Base-by-base conservation (phyloP, 176 grass and related monocot species). In the Paspalum notatum region DNA sequence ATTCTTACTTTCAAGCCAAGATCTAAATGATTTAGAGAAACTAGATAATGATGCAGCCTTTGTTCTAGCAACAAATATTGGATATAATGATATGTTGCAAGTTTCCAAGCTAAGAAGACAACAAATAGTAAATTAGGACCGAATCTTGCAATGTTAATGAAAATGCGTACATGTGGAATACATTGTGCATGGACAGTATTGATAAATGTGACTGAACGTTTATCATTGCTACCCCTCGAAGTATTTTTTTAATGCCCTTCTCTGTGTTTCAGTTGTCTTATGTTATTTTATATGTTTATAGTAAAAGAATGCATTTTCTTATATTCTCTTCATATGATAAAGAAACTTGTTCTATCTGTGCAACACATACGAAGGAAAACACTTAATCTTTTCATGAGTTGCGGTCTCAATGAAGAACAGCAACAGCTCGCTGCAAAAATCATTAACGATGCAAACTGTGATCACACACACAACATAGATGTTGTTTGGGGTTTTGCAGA, bases 41-140 rank as follows among this genome's bases (percentile, higher is more conserved):
- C 11, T 46, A 4, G 47, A 7, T 8, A 21, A 69, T 24, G n/a
- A 48, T 15, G 47, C 12, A 15, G 43, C 26, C 1, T 21, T 44
- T 5, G 18, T 40, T n/a, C 11, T 67, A 13, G 37, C 16, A 66
- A 0, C 17, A n/a, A n/a, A 67, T 44, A 12, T 21, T 22, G 18
- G 9, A 6, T 39, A 66, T 9, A 3, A 66, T 66, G 11, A 2
- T 66, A 66, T 66, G 39, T 43, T 9, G 11, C 2, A 20, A 39
- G 17, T 8, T 66, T 66, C 5, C 1, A 21, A n/a, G 7, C 65
- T 12, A 67, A 42, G 9, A 21, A 2, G 18, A n/a, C 4, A 43
- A 0, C 4, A 0, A 40, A 3, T 1, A 12, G 43, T 9, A 43
- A 0, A 17, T 12, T 9, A 12, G 20, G 44, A 0, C 0, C 5